Evolutionary conservation across 176 grass and related monocot species (phyloP), one percentile per base, ranked within the genome.

Genomic region (Elaeis guineensis): DNA sequence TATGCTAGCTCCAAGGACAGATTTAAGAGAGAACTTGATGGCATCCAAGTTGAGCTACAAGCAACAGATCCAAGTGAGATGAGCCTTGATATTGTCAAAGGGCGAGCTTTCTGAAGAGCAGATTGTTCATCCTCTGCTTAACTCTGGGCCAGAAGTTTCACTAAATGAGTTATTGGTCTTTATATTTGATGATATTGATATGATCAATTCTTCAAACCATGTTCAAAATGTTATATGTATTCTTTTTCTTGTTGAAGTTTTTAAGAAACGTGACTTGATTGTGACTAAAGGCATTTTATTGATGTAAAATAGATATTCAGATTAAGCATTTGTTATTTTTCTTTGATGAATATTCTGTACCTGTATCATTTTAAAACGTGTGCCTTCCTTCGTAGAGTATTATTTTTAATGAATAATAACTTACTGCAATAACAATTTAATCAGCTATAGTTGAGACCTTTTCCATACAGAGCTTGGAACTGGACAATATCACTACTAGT

Each of bases 1-100:
- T 95, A 95, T 61, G 90, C 90, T 11, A 95, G 90, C 61, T 95
- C 90, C 7, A 90, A 95, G 86, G 90, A 95, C 72, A 49, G 90
- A 55, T 95, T 95, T 77, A 95, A 89, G 75, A 73, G 90, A 68
- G 90, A 95, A 67, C 86, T 95, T 18, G 90, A 95, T 59, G 90
- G 90, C 52, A 90, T 90, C 52, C 90, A 95, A 81, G 25, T 95
- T 59, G 90, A 95, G 80, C 67, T 95, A 21, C 90, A 95, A 63
- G 86, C 90, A 18, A 95, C 90, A 8, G 86, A 95, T 16, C 86
- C 90, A 17, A 95, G 90, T 16, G 90, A 95, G 60, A 95, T 95
- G 86, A 90, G 83, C 74, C 64, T 95, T 63, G 90, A 95, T 69
- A 77, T 87, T 24, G 25, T 95, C 77, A 95, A 90, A 64, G 55